Conservation (phyloP, 2,329 filamentous ascomycete species). For the Lecanoromycetidae sp. region DNA sequence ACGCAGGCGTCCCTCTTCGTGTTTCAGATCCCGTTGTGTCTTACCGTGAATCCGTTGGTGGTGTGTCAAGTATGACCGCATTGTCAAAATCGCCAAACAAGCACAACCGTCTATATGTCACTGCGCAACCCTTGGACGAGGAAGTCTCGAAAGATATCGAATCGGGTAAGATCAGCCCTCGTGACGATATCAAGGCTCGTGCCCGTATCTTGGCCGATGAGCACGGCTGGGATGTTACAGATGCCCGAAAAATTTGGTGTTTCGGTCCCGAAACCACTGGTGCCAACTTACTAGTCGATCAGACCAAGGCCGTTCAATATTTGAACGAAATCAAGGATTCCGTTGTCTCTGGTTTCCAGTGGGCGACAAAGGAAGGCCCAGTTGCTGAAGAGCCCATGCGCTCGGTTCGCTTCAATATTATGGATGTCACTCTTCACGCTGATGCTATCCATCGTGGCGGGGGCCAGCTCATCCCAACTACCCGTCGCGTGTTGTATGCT, state of each 20-base stretch:
- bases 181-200: constrained; percentile 98
- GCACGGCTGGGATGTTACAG: constrained; percentile 97
- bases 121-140: constrained; percentile 80
- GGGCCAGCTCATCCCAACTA: constrained; percentile 96
- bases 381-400: constrained; percentile 98
- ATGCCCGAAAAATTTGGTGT: constrained; percentile 99
- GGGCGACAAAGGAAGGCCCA: constrained; percentile 95
- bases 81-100: constrained; percentile 99
- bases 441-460: constrained; percentile 99
- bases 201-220: constrained; percentile 94
- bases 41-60: constrained; percentile 91
- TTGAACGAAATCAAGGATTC: constrained; percentile 99
- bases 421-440: constrained; percentile 98
- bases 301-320: constrained; percentile 99
- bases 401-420: constrained; percentile 93
- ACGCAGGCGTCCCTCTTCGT: constrained; percentile 94
- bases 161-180: constrained; percentile 76
- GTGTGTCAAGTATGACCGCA: constrained; percentile 81
- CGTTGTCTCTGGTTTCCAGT: constrained; percentile 99
- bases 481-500: constrained; percentile 95
- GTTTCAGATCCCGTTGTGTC: constrained; percentile 96
- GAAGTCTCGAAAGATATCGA: constrained; percentile 87
- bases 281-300: constrained; percentile 96
- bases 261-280: constrained; percentile 97
- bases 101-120: constrained; percentile 99